Evolutionary conservation across 805 yeast genomes (phyloP).

Genomic region (Candida coquimbonensis): DNA sequence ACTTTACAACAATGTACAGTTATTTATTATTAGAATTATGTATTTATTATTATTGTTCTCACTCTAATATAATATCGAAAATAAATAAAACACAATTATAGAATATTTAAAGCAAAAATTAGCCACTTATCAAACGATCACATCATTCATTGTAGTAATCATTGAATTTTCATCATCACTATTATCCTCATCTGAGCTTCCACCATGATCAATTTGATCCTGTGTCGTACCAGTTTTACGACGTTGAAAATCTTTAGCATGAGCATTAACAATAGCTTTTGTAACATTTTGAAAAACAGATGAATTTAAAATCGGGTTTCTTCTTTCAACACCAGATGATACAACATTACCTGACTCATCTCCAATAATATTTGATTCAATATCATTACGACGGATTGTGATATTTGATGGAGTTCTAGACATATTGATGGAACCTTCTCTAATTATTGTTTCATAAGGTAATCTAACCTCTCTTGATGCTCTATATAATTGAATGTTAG

Average conservation of each 20-base stretch:
- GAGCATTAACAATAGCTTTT: conserved; percentile 63
- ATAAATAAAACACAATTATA: no score
- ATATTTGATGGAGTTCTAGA: background rate
- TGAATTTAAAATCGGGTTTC: conserved; percentile 12
- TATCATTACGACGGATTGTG: conserved; percentile 1
- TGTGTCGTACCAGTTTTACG: conserved; percentile 12
- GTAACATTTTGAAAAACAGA: conserved; percentile 38
- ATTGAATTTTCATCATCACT: conserved; percentile 18
- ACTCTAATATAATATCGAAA: background rate
- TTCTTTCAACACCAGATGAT: conserved; percentile 11
- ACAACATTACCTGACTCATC: background rate
- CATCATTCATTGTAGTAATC: conserved; percentile 5
- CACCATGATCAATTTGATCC: conserved; percentile 11
- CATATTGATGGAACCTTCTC: conserved; percentile 21
- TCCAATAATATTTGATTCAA: conserved; percentile 5
- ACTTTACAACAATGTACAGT: no score
- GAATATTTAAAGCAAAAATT: no score
- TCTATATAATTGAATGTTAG: conserved; percentile 77
- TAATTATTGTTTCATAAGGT: conserved; percentile 55
- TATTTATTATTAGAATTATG: background rate
- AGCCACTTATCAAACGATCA: background rate
- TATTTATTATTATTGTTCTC: background rate
- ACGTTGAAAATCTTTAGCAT: conserved; percentile 74
- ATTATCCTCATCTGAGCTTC: no score
- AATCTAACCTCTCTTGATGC: conserved; percentile 84